Conservation (phyloP, 2,329 filamentous ascomycete species). For the Diaporthe caulivora region DNA sequence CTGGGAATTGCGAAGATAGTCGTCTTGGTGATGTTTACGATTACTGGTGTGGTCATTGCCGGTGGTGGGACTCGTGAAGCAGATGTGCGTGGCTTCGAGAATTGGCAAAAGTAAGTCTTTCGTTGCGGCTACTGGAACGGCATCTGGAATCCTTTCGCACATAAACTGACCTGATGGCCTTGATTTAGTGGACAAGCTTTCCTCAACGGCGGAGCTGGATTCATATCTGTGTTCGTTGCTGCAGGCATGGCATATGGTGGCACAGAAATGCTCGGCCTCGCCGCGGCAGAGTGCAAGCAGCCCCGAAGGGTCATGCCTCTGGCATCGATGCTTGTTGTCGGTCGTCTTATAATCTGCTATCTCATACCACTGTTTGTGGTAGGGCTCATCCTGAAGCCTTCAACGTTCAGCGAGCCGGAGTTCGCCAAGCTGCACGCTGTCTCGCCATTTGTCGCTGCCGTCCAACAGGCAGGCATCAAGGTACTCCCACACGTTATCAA, state of each 20-base stretch:
- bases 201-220: constrained; percentile 54
- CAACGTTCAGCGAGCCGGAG: constrained; percentile 44
- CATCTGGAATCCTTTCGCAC: neutral
- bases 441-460: constrained; percentile 50
- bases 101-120: constrained; percentile 31
- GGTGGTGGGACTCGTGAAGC: constrained; percentile 54
- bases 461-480: constrained; percentile 47
- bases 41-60: constrained; percentile 66
- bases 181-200: constrained; percentile 46
- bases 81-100: constrained; percentile 30
- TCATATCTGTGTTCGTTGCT: constrained; percentile 58
- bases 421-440: constrained; percentile 46
- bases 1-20: constrained; percentile 65
- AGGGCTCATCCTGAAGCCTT: constrained; percentile 50
- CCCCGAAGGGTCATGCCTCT: constrained; percentile 52
- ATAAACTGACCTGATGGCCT: neutral
- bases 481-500: constrained; percentile 35
- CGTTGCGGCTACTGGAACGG: too few species aligned
- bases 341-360: constrained; percentile 55
- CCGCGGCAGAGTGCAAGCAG: constrained; percentile 56
- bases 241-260: constrained; percentile 60
- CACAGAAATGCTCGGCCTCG: constrained; percentile 59
- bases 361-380: constrained; percentile 52
- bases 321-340: constrained; percentile 55
- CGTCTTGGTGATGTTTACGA: constrained; percentile 67